A percentile compares a stretch with the other conserved stretches of the same genome.
Conservation (phyloP, 495 filamentous ascomycete species). For the Evansstolkia leycettana region DNA sequence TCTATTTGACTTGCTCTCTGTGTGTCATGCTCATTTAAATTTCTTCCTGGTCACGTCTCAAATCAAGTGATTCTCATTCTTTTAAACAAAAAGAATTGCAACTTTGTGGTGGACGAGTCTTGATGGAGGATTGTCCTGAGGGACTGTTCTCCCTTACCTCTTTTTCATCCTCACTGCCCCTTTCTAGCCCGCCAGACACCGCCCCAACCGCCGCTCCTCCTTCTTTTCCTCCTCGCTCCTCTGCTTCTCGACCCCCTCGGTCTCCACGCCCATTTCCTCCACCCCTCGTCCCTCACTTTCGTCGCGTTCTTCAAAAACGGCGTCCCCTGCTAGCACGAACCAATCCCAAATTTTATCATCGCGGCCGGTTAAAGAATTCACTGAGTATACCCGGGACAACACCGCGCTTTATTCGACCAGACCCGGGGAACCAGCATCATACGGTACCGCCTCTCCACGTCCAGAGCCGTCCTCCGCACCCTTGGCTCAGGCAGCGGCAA, state of each 20-base stretch:
- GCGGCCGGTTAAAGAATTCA: slow-evolving; percentile 21
- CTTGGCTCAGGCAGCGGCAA: slow-evolving; percentile 3
- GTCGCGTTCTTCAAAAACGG: slow-evolving; percentile 19
- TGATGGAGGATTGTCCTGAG: no score
- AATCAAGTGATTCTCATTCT: no score
- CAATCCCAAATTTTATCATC: slow-evolving; percentile 11
- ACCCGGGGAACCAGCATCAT: neutral
- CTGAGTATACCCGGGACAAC: slow-evolving; percentile 1
- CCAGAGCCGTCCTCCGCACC: slow-evolving; percentile 1
- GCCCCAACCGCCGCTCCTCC: slow-evolving; percentile 1
- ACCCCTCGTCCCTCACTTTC: slow-evolving; percentile 3
- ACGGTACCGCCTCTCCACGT: neutral
- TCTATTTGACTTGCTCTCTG: no score
- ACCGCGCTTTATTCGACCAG: neutral
- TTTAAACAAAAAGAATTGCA: no score
- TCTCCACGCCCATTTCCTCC: slow-evolving; percentile 2
- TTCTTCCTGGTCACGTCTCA: no score
- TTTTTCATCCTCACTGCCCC: no score
- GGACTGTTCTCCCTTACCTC: slow-evolving; percentile 14
- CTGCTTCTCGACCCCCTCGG: slow-evolving; percentile 4
- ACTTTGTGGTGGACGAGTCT: no score
- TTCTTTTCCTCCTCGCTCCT: slow-evolving; percentile 5
- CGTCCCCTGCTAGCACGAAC: slow-evolving; percentile 10
- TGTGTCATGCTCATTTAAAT: no score
- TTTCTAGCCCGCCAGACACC: slow-evolving; percentile 16